Base-by-base conservation (phyloP, 2,329 filamentous ascomycete genomes). In the Ilyonectria destructans region DNA sequence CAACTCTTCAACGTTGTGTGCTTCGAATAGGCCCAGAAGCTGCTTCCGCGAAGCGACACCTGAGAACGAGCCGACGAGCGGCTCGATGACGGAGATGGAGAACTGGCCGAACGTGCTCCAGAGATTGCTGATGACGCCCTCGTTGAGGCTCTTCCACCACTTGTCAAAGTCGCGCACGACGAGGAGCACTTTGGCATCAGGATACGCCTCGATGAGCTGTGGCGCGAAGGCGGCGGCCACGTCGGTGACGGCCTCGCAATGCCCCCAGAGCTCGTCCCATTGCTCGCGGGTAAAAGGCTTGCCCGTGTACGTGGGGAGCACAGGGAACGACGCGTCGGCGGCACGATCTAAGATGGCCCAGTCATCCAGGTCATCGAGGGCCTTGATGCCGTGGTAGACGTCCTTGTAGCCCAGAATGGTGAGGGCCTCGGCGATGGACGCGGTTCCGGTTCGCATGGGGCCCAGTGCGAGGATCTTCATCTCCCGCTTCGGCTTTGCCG, bases 381-480 rank as follows among this genome's bases (percentile, higher is more conserved):
- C 71, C 21, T 76, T 67, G 54, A 76, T 58, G 6, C 73, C 74
- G 48, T 82, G 80, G 59, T 80, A 77, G 7, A 81, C 80, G 48
- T 78, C 71, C 6, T 77, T 54, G 67, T 80, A 81, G 60, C 79
- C 80, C 0, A 81, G 70, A 2, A 75, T 71, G 0, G 71, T 71
- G 40, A 81, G 77, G 1, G 80, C 80, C 8, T 77, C 68, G 1
- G 75, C 73, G 46, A 82, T 77, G n/a, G 80, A 82, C 1, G 77
- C 76, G 19, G 77, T 75, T 7, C 79, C 80, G 2, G 80, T 80
- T 9, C 79, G 77, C 1, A 75, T 72, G 7, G 80, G 74, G 6
- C 80, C 79, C 0, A 80, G 67, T 2, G 73, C 67, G 12, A 80
- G 75, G 45, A 81, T 74, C 48, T 77, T 73, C 71, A 77, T 78